Evolutionary conservation across 805 yeast genomes (phyloP), one percentile per base, ranked within the genome.

Genomic region (Yamadazyma phyllophila): DNA sequence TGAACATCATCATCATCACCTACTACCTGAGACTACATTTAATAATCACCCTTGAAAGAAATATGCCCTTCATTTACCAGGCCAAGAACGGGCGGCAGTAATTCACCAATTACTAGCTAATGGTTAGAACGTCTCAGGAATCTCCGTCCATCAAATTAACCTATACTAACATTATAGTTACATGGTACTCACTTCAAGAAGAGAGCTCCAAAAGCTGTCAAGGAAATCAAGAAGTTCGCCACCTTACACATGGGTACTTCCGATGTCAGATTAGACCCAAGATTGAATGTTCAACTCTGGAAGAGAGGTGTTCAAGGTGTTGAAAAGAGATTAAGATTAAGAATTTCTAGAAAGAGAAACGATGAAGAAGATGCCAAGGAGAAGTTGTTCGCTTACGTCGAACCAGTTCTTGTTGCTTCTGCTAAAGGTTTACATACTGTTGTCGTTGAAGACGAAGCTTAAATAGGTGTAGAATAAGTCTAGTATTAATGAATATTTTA

Each of bases 141-240:
- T 20, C 24, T 20, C 24, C 24, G 6, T 20, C 24, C 24, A 20
- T 20, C 24, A 29, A 29, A n/a, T 29, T n/a, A 29, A 11, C 31
- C 13, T 10, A 31, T 75, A 77, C 80, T 76, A 77, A 51, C 54
- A 41, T 31, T 61, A 38, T 67, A 86, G 95, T 87, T 90, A 74
- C 96, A 88, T 80, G 98, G 98, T 82, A 91, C 85, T 65, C 87
- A 89, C 79, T 94, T 92, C 96, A 94, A 94, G 85, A 88, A 87
- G 87, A 90, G 97, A 82, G 99, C 99, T 71, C 99, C 99, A 80
- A 88, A 81, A 74, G 99, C 99, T 68, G 94, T 92, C 80, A 94
- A 89, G 88, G 99, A 90, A 79, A 91, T 94, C 82, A 92, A 89
- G 84, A 90, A 88, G 80, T 94, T 94, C 74, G 97, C 98, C 71